Conservation (phyloP, 768 basidiomycete species). For the Tylopilus felleus region DNA sequence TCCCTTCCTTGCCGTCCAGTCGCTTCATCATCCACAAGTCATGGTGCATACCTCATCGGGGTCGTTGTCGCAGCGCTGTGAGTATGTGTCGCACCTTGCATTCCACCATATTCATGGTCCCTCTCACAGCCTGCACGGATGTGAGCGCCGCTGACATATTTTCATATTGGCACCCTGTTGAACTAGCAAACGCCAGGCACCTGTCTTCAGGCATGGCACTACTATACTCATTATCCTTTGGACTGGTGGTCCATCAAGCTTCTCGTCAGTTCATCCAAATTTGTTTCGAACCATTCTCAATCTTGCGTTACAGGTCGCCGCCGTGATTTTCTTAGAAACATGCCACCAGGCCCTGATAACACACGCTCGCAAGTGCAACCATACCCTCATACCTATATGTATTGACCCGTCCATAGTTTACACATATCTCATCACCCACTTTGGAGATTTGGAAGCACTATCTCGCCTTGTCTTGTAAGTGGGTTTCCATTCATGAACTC, state of each 20-base stretch:
- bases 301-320: constrained; percentile 38
- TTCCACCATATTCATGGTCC: background rate
- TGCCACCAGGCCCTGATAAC: constrained; percentile 52
- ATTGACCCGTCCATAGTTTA: constrained; percentile 36
- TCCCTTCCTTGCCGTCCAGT: background rate
- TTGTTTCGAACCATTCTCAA: background rate
- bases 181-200: constrained; percentile 41
- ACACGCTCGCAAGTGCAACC: constrained; percentile 39
- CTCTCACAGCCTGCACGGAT: constrained; percentile 45
- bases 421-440: constrained; percentile 45
- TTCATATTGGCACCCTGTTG: background rate
- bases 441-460: constrained; percentile 19
- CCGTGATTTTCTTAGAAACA: constrained; percentile 49
- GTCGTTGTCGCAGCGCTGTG: constrained; percentile 47
- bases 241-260: constrained; percentile 48
- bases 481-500: background rate
- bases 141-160: constrained; percentile 28
- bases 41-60: constrained; percentile 51
- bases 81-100: constrained; percentile 20
- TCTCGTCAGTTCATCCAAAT: constrained; percentile 35
- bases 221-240: constrained; percentile 45
- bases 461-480: constrained; percentile 41
- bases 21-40: constrained; percentile 27
- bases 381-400: too few species aligned
- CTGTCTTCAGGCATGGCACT: constrained; percentile 53